phyloP scores from a whole-genome alignment of 1,284 basidiomycete genomes.

The Fomitopsis betulina region DNA sequence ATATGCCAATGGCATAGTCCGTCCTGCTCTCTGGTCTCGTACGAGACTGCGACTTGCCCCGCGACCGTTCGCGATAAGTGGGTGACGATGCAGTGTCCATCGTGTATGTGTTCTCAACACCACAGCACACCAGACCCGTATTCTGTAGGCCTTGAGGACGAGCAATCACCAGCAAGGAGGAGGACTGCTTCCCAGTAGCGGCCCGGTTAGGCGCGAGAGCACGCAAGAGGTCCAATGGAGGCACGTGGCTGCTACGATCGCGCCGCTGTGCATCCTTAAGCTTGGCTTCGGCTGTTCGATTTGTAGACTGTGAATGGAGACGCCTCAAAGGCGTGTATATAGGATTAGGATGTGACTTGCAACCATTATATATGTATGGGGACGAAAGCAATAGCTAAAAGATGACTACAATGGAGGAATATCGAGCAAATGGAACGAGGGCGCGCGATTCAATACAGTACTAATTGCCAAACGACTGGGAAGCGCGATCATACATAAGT shows the following conservation, averaged over 20 bases:
- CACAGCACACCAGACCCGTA: not conserved
- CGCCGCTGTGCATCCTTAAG: not conserved
- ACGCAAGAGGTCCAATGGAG: not conserved
- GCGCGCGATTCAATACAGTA: too few relatives aligned
- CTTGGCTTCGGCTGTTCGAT: not conserved
- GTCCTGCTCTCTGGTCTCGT: conserved; percentile 21
- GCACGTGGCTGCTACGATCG: not conserved
- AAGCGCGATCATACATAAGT: not conserved
- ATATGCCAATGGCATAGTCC: conserved; percentile 69
- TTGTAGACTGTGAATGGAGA: too few relatives aligned
- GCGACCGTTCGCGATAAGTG: conserved; percentile 2
- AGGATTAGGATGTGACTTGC: too few relatives aligned
- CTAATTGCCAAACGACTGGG: not conserved
- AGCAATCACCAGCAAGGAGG: not conserved
- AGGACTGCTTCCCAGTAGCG: not conserved
- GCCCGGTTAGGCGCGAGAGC: not conserved
- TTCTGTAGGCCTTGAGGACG: not conserved
- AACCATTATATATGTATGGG: too few relatives aligned
- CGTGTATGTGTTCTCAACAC: conserved; percentile 12
- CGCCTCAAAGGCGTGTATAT: too few relatives aligned
- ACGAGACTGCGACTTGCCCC: conserved; percentile 15
- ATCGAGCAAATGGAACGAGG: too few relatives aligned
- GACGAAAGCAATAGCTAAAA: too few relatives aligned
- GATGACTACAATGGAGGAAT: too few relatives aligned
- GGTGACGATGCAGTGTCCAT: conserved; percentile 8